These are phyloP conservation scores for Rhizopogon sp. DNA, from an alignment of 768 basidiomycete species.

Conservation along the genomic window DNA sequence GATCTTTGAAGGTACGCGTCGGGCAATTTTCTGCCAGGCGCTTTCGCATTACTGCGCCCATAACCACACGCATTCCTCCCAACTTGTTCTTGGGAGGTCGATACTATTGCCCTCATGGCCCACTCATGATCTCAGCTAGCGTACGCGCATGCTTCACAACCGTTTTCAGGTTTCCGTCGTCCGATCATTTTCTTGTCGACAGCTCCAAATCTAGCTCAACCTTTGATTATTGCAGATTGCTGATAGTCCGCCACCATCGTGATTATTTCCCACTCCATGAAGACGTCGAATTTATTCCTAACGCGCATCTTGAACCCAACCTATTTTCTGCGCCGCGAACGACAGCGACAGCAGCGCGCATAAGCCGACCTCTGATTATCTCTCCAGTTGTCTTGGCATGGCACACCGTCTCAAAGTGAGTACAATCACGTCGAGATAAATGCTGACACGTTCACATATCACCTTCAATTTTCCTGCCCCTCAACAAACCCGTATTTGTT, in stretches of 20 bases:
- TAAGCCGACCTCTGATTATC: background rate
- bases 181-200: background rate
- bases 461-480: constrained; percentile 1
- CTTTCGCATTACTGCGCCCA: background rate
- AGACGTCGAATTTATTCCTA: background rate
- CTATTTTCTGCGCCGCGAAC: background rate
- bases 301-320: background rate
- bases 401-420: constrained; percentile 2
- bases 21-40: background rate
- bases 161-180: background rate
- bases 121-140: background rate
- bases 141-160: background rate
- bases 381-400: constrained; percentile 1
- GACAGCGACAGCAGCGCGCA: background rate
- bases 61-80: no score
- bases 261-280: constrained; percentile 10
- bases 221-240: background rate
- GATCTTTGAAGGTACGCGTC: background rate
- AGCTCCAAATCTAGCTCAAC: background rate
- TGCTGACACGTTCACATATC: background rate
- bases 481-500: constrained; percentile 1
- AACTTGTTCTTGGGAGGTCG: no score
- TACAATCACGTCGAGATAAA: background rate
- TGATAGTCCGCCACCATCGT: background rate
- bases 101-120: background rate